phyloP scores from a whole-genome alignment of 2,329 filamentous ascomycete species.

The Neoscytalidium dimidiatum region DNA sequence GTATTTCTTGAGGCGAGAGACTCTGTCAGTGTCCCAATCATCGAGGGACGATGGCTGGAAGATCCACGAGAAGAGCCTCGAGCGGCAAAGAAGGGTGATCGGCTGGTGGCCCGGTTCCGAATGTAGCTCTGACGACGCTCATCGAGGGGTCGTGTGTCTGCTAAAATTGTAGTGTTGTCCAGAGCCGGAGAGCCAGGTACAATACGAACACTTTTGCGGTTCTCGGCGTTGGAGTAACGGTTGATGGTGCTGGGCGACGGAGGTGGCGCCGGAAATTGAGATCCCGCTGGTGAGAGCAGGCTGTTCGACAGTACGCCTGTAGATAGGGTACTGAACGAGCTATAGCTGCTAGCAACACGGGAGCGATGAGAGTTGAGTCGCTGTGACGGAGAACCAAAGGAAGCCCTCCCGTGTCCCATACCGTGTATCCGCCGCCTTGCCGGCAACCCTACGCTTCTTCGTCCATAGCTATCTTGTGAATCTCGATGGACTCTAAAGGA shows the following conservation, averaged over 20 bases:
- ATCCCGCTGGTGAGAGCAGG: conserved; percentile 38
- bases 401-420: conserved; percentile 34
- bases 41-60: conserved; percentile 22
- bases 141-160: conserved; percentile 40
- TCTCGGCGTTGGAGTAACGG: conserved; percentile 28
- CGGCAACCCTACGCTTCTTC: conserved; percentile 31
- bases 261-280: conserved; percentile 39
- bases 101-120: conserved; percentile 41
- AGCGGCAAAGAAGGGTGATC: conserved; percentile 43
- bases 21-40: conserved; percentile 10
- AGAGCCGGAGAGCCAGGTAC: conserved; percentile 33
- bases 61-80: conserved; percentile 32
- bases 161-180: conserved; percentile 31
- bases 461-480: conserved; percentile 25
- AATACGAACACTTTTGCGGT: conserved; percentile 37
- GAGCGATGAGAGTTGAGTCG: background rate
- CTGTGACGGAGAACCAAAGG: conserved; percentile 18
- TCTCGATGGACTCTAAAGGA: conserved; percentile 19
- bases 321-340: conserved; percentile 39
- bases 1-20: background rate
- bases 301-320: conserved; percentile 35
- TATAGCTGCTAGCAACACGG: conserved; percentile 35
- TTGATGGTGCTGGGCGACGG: conserved; percentile 28
- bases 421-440: conserved; percentile 34
- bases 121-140: conserved; percentile 47